Evolutionary conservation across 73 alveolate species (phyloP), one percentile per base, ranked within the genome.

Genomic region (Durusdinium trenchii): DNA sequence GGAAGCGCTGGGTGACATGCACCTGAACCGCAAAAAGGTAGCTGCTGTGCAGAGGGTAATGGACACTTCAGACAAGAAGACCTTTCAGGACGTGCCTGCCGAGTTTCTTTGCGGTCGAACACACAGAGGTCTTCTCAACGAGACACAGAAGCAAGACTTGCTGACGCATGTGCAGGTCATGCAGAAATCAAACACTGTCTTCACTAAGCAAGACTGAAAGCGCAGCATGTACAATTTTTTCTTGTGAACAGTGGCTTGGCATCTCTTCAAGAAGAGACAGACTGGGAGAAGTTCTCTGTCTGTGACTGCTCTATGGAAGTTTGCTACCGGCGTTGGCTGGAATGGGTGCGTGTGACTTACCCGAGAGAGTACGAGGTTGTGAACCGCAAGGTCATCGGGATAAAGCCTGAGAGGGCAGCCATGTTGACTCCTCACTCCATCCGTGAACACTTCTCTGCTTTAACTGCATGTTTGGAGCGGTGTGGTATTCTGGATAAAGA

Each of bases 391-490:
- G 57, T 38, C 32, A 43, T 75, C 36, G 86, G 86, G 20, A 43
- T 75, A 16, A 75, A 75, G 36, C 54, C 54, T 6, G 86, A 75
- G 54, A 75, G 23, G 86, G 83, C 83, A 7, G 83, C 83, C 46
- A 69, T 69, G 83, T 23, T 18, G 43, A 23, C 46, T 12, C 83
- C n/a, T 12, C 14, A 69, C 43, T 69, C 83, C 43, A 38, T 69
- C 46, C 14, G 28, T 18, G 43, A 18, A 69, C 43, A 69, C 43
- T 69, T 69, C 43, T 18, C 9, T 35, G 10, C 83, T 7, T 35
- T 69, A 38, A 12, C 10, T 18, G 46, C 10, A 69, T 9, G 14
- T 9, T 38, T 69, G n/a, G 43, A 16, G 83, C 43, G 28, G 46
- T 16, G 10, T 28, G 83, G 83, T 16, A 38, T 69, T 18, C 83